Evolutionary conservation across 2,329 filamentous ascomycete species (phyloP), one percentile per base, ranked within the genome.

Genomic region (Exophiala viscosa): DNA sequence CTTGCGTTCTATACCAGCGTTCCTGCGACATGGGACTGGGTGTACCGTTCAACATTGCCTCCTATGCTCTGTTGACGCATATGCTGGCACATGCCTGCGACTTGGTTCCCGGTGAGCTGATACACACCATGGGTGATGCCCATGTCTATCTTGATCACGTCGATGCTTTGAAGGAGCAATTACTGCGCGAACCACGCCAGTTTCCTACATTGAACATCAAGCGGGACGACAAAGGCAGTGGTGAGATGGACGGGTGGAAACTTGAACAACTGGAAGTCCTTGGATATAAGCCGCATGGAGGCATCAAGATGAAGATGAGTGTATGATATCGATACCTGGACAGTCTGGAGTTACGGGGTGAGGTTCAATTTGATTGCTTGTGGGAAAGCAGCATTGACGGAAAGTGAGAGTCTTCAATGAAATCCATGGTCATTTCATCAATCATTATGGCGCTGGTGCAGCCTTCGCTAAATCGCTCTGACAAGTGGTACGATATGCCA

Each of bases 291-390:
- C 92, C 93, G 51, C 90, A 96, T 70, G 92, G 91, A 75, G 81
- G 81, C 4, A 95, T 99, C 73, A 81, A 88, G 40, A 99, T 99
- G 93, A 96, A 97, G 76, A 99, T 99, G 93, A 95, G 89, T 66
- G 92, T 97, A 53, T 90, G 63, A 65, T 41, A 10, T 39, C n/a
- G n/a, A n/a, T n/a, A n/a, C n/a, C n/a, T n/a, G n/a, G n/a, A n/a
- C n/a, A n/a, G n/a, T 28, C 23, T 28, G 23, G 23, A 28, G 23
- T 28, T 28, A 28, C 8, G 23, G 23, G 23, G 5, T 5, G 23
- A 7, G 5, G 5, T 28, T 7, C 8, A 28, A 5, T 5, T 5
- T 28, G 5, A 28, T 5, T 28, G 23, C 23, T 5, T 28, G 23
- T 28, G 23, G 23, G 23, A 28, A 28, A 5, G 23, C 23, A 28